phyloP scores from a whole-genome alignment of 2,329 filamentous ascomycete species.

The Biscogniauxia mediterranea region DNA sequence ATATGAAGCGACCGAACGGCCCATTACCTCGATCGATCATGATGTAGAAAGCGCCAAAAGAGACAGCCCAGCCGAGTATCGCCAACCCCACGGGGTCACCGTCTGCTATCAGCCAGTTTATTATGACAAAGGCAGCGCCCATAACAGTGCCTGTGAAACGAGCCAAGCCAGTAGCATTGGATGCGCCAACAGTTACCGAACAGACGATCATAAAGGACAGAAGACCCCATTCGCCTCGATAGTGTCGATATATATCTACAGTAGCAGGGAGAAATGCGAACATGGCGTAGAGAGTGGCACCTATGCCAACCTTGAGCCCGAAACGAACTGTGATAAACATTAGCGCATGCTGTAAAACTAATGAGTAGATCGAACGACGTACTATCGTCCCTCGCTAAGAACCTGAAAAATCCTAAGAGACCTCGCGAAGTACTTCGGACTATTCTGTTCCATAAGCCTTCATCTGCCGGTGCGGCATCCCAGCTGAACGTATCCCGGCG shows the following conservation, averaged over 20 bases:
- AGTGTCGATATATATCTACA: conserved; percentile 76
- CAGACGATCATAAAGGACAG: conserved; percentile 98
- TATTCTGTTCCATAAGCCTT: conserved; percentile 36
- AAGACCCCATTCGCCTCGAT: conserved; percentile 95
- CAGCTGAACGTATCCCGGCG: conserved; percentile 55
- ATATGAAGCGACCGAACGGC: conserved; percentile 87
- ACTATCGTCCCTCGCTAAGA: conserved; percentile 54
- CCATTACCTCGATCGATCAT: conserved; percentile 82
- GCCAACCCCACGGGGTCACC: conserved; percentile 76
- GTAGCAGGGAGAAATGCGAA: conserved; percentile 81
- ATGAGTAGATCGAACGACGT: conserved; percentile 19
- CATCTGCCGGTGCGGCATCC: conserved; percentile 50
- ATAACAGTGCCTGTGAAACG: conserved; percentile 84
- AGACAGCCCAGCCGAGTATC: conserved; percentile 77
- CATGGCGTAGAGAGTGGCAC: conserved; percentile 83
- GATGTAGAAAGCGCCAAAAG: conserved; percentile 83
- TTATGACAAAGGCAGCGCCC: conserved; percentile 71
- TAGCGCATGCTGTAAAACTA: conserved; percentile 15
- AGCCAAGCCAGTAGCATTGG: conserved; percentile 86
- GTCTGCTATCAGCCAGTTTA: conserved; percentile 74
- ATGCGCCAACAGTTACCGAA: conserved; percentile 94
- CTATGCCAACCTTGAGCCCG: conserved; percentile 89
- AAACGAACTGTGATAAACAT: conserved; percentile 54
- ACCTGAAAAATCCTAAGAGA: conserved; percentile 45
- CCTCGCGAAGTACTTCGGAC: conserved; percentile 46